A percentile compares a stretch with the other conserved stretches of the same genome.
phyloP scores from a whole-genome alignment of 2,329 filamentous ascomycete genomes.

The Calonectria pauciramosa region DNA sequence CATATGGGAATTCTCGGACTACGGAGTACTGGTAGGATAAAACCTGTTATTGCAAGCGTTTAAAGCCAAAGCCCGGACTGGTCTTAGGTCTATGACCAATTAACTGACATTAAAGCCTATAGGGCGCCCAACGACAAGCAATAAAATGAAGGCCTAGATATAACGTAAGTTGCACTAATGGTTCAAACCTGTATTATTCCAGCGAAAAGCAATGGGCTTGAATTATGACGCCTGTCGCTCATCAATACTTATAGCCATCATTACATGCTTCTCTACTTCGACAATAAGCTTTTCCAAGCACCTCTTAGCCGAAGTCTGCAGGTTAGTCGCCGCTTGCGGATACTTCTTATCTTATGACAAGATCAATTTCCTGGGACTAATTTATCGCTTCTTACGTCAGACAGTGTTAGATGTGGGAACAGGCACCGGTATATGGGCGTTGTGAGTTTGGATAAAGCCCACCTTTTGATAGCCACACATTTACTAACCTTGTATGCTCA shows the following conservation, averaged over 20 bases:
- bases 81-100: no score
- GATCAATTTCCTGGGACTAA: not conserved
- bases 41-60: not conserved
- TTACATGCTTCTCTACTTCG: constrained; percentile 35
- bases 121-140: constrained; percentile 32
- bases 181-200: no score
- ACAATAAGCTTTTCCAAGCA: constrained; percentile 34
- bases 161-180: constrained; percentile 32
- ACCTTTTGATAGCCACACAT: not conserved
- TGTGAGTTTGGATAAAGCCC: constrained; percentile 9
- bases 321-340: not conserved
- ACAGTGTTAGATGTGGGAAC: constrained; percentile 28
- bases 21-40: constrained; percentile 34
- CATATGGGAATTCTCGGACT: constrained; percentile 37
- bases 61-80: no score
- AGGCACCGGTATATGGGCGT: constrained; percentile 26
- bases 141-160: constrained; percentile 35
- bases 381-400: not conserved
- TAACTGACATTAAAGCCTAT: not conserved
- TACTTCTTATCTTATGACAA: not conserved
- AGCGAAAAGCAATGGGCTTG: no score
- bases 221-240: not conserved
- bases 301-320: constrained; percentile 24
- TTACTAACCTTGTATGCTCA: not conserved
- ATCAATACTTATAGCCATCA: constrained; percentile 14